These are phyloP conservation scores for Glebionis coronaria DNA, from an alignment of 129 eudicot species.

Conservation along the genomic window DNA sequence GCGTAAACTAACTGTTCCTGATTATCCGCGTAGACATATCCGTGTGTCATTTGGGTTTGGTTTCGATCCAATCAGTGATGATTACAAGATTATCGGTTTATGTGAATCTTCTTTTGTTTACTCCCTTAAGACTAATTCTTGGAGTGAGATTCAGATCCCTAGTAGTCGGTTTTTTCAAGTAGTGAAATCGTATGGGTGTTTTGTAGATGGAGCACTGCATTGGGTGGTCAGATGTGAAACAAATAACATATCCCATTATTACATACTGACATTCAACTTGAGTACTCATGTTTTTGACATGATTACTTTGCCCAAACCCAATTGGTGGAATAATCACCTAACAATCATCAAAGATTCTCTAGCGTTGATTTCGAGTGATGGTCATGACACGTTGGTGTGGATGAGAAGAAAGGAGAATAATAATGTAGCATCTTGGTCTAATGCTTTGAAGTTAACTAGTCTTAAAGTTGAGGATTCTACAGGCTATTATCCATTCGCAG, in stretches of 20 bases:
- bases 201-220: neutral
- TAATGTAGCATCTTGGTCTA: constrained; percentile 1
- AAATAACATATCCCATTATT: neutral
- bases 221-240: neutral
- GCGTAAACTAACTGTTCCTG: neutral
- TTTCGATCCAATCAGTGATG: neutral
- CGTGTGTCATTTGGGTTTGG: neutral
- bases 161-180: neutral
- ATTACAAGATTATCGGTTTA: neutral
- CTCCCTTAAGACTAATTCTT: neutral
- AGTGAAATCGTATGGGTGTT: neutral
- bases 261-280: neutral
- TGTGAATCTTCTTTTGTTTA: neutral
- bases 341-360: neutral
- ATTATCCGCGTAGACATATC: too few species aligned
- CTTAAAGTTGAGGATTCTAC: neutral
- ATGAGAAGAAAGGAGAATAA: neutral
- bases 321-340: neutral
- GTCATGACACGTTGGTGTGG: neutral
- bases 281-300: neutral
- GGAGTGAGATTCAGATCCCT: neutral
- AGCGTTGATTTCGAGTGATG: neutral
- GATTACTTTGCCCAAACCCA: neutral
- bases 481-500: neutral
- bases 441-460: neutral